Base-by-base conservation (phyloP, 371 early-diverging fungal species). In the Rhizopus microsporus region DNA sequence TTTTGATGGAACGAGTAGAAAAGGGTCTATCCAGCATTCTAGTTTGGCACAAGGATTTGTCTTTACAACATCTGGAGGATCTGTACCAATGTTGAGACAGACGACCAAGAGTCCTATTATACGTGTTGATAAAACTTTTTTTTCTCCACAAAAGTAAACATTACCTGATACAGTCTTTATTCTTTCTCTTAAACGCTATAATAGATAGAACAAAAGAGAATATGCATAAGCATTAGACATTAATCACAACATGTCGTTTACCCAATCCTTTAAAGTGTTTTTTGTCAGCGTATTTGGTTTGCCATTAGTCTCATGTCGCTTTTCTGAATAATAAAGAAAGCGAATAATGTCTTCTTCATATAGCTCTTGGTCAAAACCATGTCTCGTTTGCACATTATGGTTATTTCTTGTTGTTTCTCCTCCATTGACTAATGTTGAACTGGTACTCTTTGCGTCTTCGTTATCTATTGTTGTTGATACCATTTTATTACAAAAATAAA, bases 21-120 rank as follows among this genome's bases (percentile, higher is more conserved):
- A 87, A 0, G 98, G 97, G 64, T 98, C 98, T 30, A 93, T 86
- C 97, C 99, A 97, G 55, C 94, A 92, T 69, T 96, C 95, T 16
- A 97, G 72, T 61, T 90, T 92, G 0, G 98, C 95, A 51, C 93
- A 92, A 5, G 94, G 92, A 34, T 78, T 81, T 5, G 98, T 92
- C 57, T 90, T 91, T 54, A 93, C 89, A 34, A 93, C 66, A 73
- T 96, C 99, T 17, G 99, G 99, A 16, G 99, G 99, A 54, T 93
- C 93, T 17, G 93, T 88, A n/a, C 96, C 97, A 54, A 98, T 90
- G 74, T 96, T 96, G 34, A 98, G 80, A 71, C 99, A 98, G 29
- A 96, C 82, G 1, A 92, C 91, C 16, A 98, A 69, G 1, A 84
- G 72, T 43, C 85, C 86, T 78, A 54, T n/a, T 40, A 10, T 40